phyloP scores from a whole-genome alignment of 345 rosid species.

The Lenwebbia sp. region DNA sequence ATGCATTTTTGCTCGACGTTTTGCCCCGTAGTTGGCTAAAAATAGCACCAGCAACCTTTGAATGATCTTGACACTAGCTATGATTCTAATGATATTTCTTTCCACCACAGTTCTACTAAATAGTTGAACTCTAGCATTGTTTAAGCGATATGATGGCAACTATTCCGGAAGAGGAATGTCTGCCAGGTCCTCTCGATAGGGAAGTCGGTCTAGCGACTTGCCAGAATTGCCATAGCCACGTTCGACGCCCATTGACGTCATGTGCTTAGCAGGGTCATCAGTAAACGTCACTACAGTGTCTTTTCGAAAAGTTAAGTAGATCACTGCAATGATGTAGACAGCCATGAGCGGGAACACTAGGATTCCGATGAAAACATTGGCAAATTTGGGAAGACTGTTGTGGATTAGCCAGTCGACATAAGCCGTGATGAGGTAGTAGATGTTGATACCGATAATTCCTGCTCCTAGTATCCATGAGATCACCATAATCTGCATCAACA shows the following conservation, averaged over 20 bases:
- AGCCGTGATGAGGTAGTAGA: slow-evolving; percentile 43
- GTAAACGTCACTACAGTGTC: slow-evolving; percentile 21
- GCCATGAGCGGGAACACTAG: slow-evolving; percentile 43
- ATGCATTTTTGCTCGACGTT: not conserved
- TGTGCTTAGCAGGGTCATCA: slow-evolving; percentile 15
- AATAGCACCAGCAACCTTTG: too few species aligned
- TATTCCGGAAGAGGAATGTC: slow-evolving; percentile 22
- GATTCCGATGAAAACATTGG: slow-evolving; percentile 34
- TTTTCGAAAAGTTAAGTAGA: slow-evolving; percentile 39
- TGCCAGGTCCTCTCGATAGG: slow-evolving; percentile 37
- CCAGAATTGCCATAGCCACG: slow-evolving; percentile 12
- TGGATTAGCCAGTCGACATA: slow-evolving; percentile 44
- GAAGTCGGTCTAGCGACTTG: not conserved
- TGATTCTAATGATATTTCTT: too few species aligned
- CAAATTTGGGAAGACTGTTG: slow-evolving; percentile 28
- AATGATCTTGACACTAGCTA: too few species aligned
- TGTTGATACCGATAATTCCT: slow-evolving; percentile 44
- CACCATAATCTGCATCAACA: slow-evolving; percentile 28
- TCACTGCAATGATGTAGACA: too few species aligned
- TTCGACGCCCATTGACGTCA: not conserved
- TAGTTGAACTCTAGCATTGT: too few species aligned
- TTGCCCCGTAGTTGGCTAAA: not conserved
- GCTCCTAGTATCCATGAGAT: slow-evolving; percentile 50
- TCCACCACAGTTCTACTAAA: too few species aligned
- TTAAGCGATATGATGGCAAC: not conserved